These are phyloP conservation scores for Periconia sp. DNA, from an alignment of 2,329 filamentous ascomycete genomes.

Conservation along the genomic window DNA sequence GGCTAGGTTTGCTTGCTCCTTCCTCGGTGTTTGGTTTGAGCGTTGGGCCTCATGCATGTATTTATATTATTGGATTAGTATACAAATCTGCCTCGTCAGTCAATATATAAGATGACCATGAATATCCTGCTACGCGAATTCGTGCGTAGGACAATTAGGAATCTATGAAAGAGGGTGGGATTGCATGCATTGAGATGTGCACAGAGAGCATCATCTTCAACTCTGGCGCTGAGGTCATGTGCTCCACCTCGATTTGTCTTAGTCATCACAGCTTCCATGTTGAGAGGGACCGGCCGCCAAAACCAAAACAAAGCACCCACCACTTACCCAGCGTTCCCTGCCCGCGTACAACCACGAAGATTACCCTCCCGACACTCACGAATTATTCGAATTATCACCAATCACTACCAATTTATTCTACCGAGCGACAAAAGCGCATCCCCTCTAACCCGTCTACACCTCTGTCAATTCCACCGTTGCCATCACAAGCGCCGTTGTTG, in stretches of 20 bases:
- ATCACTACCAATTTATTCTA: constrained; percentile 24
- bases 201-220: no score
- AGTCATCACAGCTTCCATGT: not conserved
- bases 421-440: not conserved
- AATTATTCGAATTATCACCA: constrained; percentile 38
- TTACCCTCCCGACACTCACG: constrained; percentile 22
- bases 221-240: constrained; percentile 11
- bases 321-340: constrained; percentile 22
- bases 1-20: constrained; percentile 13
- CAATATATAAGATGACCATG: not conserved
- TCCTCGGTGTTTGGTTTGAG: constrained; percentile 7
- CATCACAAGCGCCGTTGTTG: not conserved
- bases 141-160: not conserved
- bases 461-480: not conserved
- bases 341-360: constrained; percentile 24
- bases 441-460: not conserved
- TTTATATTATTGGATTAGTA: not conserved
- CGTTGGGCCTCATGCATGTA: constrained; percentile 5
- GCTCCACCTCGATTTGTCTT: not conserved
- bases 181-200: no score
- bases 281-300: not conserved
- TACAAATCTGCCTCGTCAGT: not conserved
- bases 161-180: no score
- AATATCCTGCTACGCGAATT: not conserved
- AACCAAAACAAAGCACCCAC: constrained; percentile 1